Base-by-base conservation (phyloP, 2,329 filamentous ascomycete species). In the Venturia aucupariae region DNA sequence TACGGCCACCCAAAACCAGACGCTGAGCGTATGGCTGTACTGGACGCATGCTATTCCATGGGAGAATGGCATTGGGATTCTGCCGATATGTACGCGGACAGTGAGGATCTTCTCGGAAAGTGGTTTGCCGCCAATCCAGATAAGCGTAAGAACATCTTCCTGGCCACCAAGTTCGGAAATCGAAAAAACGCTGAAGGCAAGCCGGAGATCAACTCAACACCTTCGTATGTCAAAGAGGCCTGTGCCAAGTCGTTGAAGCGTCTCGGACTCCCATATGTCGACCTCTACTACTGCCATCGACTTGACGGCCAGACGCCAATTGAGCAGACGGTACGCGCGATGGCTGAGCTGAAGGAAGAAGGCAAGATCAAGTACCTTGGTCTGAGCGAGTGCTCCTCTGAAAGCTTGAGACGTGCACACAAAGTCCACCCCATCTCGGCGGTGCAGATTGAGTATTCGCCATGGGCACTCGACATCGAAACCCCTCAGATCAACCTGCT, bases 321-420 rank as follows among this genome's bases (percentile, higher is more conserved):
- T 60, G 78, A 80, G 69, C 74, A 76, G 69, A 85, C 81, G 0
- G 73, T 84, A 3, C 70, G 77, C 55, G 80, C 75, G 17, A 75
- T 85, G 76, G 79, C 65, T 72, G 70, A 79, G 69, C 67, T 81
- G 17, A 77, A 80, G 67, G 71, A 76, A 70, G 78, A 82, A 67
- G 83, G 83, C 65, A 85, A 85, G 70, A 81, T 86, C 70, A 80
- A 79, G 65, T 75, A 84, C 70, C 72, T 87, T 7, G 84, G 84
- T 15, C 70, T 87, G 5, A 82, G 77, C 2, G 83, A 85, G 67
- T 74, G 79, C 65, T 78, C 78, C 7, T 77, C 80, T 2, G 71
- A 73, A 1, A 81, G 81, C 0, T 74, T 86, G 46, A 79, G 80
- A 13, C 79, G 82, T 4, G 83, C 81, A 11, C 72, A 74, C 68